Evolutionary conservation across 2,329 filamentous ascomycete genomes (phyloP), one percentile per base, ranked within the genome.

Genomic region (Pseudogymnoascus sp.): DNA sequence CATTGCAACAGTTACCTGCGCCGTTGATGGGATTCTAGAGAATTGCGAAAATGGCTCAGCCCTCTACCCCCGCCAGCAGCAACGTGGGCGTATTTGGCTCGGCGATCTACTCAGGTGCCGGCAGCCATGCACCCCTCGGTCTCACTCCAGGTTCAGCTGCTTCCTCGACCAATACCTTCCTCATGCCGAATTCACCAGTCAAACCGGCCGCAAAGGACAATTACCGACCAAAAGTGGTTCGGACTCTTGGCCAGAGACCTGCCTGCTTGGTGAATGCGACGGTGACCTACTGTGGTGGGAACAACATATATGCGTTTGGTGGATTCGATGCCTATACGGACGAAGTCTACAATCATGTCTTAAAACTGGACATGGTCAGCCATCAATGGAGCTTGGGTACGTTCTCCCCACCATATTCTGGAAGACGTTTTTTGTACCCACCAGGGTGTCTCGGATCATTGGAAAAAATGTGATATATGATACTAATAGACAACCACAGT

Each of bases 301-400:
- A 97, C 74, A 88, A 95, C 76, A 97, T 99, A 70, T 97, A 96
- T 76, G 95, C 93, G 9, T 99, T 99, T 79, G 95, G 95, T 46
- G 95, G 95, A 16, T 99, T 99, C 72, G 95, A 99, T 73, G 93
- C 97, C 76, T 97, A 96, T 74, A 99, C 95, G 0, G 95, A 99
- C 75, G 95, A 99, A 79, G 88, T 99, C 16, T 99, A 99, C 78
- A 99, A 99, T 73, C 95, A 99, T 78, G 95, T 99, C 43, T 81
- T 99, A 67, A 88, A 87, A 70, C 79, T 99, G 61, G 93, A 99
- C 74, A 83, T 99, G 66, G 82, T 88, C 65, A 93, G 88, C 66
- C 87, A 95, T 69, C 91, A 95, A 74, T 99, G 95, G 95, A 95
- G 86, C 68, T 80, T 99, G 60, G 38, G 60, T 56, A 23, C 8